Percentiles rank a stretch among this genome's conserved stretches.
Conservation (phyloP, 1,284 basidiomycete species). For the Sutorius eximius region DNA sequence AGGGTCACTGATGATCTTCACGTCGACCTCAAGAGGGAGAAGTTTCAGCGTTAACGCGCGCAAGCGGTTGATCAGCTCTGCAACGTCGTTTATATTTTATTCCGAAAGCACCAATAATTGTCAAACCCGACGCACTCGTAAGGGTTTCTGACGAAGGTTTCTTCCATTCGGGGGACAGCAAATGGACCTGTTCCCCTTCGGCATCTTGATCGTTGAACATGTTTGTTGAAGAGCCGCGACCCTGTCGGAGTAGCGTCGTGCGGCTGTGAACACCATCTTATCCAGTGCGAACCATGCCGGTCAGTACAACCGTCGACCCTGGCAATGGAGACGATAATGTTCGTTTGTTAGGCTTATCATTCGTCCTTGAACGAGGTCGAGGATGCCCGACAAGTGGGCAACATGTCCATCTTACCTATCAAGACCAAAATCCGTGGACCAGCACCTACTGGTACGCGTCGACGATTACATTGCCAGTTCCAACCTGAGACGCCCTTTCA, state of each 20-base stretch:
- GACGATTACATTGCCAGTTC: not conserved
- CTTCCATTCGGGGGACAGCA: slow-evolving; percentile 48
- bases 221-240: slow-evolving; percentile 4
- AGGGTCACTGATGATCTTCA: slow-evolving; percentile 56
- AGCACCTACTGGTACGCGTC: slow-evolving; percentile 72
- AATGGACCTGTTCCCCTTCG: slow-evolving; percentile 47
- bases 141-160: slow-evolving; percentile 68
- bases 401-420: slow-evolving; percentile 89
- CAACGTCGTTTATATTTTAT: not conserved
- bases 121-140: slow-evolving; percentile 51
- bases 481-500: slow-evolving; percentile 27
- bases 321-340: slow-evolving; percentile 2
- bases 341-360: slow-evolving; percentile 81
- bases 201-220: slow-evolving; percentile 40
- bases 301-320: slow-evolving; percentile 20
- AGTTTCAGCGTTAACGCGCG: slow-evolving; percentile 75
- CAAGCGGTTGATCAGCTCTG: slow-evolving; percentile 80
- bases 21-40: slow-evolving; percentile 79
- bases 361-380: slow-evolving; percentile 89
- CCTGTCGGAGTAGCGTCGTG: slow-evolving; percentile 11
- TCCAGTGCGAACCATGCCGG: slow-evolving; percentile 24
- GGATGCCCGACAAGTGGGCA: slow-evolving; percentile 84
- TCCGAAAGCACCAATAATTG: not conserved
- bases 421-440: slow-evolving; percentile 90
- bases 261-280: slow-evolving; percentile 9